Evolutionary conservation across 805 yeast genomes (phyloP).

Genomic region (Candida nitratophila): DNA sequence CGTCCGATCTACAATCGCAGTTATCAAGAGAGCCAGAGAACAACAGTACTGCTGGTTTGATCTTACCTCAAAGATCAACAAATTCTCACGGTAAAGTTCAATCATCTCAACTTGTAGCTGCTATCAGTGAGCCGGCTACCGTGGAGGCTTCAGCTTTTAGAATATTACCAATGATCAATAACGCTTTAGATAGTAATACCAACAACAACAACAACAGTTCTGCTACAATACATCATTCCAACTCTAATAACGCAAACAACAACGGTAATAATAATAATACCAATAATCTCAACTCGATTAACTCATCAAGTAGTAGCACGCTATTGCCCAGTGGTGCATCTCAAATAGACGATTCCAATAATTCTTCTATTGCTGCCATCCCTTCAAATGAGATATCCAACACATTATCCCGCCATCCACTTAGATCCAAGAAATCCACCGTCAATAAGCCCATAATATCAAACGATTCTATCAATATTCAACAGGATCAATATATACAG

Average conservation of each 20-base stretch:
- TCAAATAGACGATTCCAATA: too few species aligned
- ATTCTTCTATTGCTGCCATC: background rate
- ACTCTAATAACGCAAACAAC: too few species aligned
- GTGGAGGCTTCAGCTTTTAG: conserved; percentile 1
- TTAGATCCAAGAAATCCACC: background rate
- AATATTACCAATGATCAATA: conserved; percentile 1
- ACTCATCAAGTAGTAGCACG: background rate
- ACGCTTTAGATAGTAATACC: background rate
- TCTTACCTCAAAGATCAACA: background rate
- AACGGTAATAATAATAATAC: background rate
- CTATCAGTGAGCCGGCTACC: background rate
- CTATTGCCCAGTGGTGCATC: background rate
- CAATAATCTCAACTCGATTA: background rate
- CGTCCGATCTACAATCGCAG: too few species aligned
- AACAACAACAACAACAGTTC: background rate
- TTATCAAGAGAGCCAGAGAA: too few species aligned
- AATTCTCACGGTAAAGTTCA: background rate
- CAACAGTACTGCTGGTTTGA: too few species aligned
- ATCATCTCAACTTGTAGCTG: background rate
- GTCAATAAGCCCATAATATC: background rate
- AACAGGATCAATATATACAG: background rate
- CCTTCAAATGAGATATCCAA: background rate
- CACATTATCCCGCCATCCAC: background rate
- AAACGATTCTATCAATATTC: background rate
- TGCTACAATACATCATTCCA: background rate